These are phyloP conservation scores for Claviceps capensis DNA, from an alignment of 2,329 filamentous ascomycete genomes.

Conservation along the genomic window DNA sequence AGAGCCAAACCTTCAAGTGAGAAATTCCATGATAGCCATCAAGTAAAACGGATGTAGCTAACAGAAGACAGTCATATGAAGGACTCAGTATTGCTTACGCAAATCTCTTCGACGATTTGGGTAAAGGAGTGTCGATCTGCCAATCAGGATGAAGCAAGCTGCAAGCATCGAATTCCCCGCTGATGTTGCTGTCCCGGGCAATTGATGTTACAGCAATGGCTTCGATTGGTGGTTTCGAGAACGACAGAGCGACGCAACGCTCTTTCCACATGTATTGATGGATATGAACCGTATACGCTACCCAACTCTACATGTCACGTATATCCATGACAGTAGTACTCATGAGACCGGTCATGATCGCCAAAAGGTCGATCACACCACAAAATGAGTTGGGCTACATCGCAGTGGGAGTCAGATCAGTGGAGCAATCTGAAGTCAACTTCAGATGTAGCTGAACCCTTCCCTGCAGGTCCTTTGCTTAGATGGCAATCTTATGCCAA, in stretches of 20 bases:
- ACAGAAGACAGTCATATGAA: no score
- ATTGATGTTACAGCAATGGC: background rate
- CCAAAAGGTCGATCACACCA: background rate
- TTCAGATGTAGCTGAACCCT: slow-evolving; percentile 8
- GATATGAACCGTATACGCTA: background rate
- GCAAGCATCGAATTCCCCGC: background rate
- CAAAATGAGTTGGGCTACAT: background rate
- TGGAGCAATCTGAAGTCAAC: slow-evolving; percentile 9
- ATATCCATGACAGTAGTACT: no score
- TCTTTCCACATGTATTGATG: background rate
- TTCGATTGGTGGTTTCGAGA: slow-evolving; percentile 1
- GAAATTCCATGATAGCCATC: no score
- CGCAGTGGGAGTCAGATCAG: slow-evolving; percentile 5
- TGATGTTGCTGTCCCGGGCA: background rate
- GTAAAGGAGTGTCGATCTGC: background rate
- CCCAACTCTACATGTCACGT: background rate
- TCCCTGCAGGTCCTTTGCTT: slow-evolving; percentile 10
- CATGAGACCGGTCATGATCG: no score
- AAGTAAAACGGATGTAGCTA: no score
- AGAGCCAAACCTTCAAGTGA: slow-evolving; percentile 1
- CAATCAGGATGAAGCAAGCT: background rate
- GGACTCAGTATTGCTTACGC: slow-evolving; percentile 10
- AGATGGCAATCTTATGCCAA: slow-evolving; percentile 8
- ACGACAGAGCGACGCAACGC: background rate
- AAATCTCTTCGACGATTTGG: slow-evolving; percentile 29